Base-by-base conservation (phyloP, 768 basidiomycete genomes). In the Termitomyces heimii region DNA sequence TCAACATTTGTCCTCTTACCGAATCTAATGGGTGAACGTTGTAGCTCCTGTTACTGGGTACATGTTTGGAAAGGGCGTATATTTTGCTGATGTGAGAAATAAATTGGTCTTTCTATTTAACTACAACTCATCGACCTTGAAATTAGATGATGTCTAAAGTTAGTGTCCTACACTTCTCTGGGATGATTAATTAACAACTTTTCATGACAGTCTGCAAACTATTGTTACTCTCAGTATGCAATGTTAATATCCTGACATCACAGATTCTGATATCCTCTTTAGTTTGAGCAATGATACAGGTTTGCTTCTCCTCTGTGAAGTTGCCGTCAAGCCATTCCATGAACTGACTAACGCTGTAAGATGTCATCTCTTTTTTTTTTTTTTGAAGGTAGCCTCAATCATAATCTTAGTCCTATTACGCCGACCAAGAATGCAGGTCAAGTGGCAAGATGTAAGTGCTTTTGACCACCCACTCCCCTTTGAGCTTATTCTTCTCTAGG, bases 51-150 rank as follows among this genome's bases (percentile, higher is more conserved):
- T 78, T 26, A 78, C 76, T 60, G 81, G 79, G 64, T 83, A 82
- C 64, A 85, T 84, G 84, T 85, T 85, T 64, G 84, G 84, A 53
- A 84, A 85, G 67, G 84, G 82, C 44, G 80, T 83, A 35, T 84
- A 85, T 66, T 83, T 85, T 54, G 83, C 83, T 5, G 83, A 84
- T 68, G 82, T 82, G 59, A 65, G 79, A 60, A 14, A 28, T 16
- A 12, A 34, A 10, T 37, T 24, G 63, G 13, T 28, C 35, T 34
- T 46, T 18, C 28, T 39, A 24, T 3, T 61, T 18, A 53, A 51
- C 47, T 28, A 24, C 6, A 51, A 31, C 52, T 58, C 14, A 61
- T 14, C 18, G 29, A 47, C 32, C 18, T 31, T 34, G 58, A 51
- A 31, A 54, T 26, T 55, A 82, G 82, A 84, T 84, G 80, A 82